These are phyloP conservation scores for Podaxis sp. DNA, from an alignment of 768 basidiomycete genomes.

Conservation along the genomic window DNA sequence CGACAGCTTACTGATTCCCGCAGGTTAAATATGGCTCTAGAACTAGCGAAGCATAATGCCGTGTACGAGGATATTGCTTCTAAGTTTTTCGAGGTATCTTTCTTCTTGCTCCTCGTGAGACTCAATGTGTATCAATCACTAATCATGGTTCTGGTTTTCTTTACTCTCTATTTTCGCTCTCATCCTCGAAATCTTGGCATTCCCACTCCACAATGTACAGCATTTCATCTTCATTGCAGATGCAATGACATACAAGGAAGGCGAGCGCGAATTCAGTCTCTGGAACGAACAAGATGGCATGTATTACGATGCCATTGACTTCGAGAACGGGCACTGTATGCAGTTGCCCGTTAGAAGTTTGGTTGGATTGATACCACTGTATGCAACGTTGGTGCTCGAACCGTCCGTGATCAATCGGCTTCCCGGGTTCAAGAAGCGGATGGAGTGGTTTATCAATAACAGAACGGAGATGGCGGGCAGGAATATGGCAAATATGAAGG, in stretches of 20 bases:
- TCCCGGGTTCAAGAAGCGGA: slow-evolving; percentile 96
- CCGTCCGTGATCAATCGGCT: slow-evolving; percentile 85
- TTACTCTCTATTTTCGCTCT: neutral
- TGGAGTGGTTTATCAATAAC: slow-evolving; percentile 98
- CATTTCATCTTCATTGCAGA: slow-evolving; percentile 99
- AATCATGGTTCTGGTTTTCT: slow-evolving; percentile 64
- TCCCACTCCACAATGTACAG: slow-evolving; percentile 30
- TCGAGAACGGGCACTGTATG: slow-evolving; percentile 75
- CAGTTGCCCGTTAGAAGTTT: slow-evolving; percentile 92
- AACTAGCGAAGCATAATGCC: slow-evolving; percentile 94
- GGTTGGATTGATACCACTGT: slow-evolving; percentile 96
- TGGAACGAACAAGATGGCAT: slow-evolving; percentile 98
- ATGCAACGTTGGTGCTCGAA: slow-evolving; percentile 91
- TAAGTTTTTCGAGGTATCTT: slow-evolving; percentile 84
- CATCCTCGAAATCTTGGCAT: neutral
- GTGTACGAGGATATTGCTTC: slow-evolving; percentile 99
- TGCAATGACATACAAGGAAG: slow-evolving; percentile 90
- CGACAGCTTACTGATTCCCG: neutral
- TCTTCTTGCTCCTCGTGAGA: neutral
- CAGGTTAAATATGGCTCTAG: slow-evolving; percentile 95
- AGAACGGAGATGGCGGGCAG: slow-evolving; percentile 80
- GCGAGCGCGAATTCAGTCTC: slow-evolving; percentile 74
- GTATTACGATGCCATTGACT: slow-evolving; percentile 97
- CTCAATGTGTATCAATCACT: slow-evolving; percentile 84
- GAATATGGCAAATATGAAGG: slow-evolving; percentile 96